Conservation (phyloP, 805 yeast genomes). For the Ogataea trehalophila region DNA sequence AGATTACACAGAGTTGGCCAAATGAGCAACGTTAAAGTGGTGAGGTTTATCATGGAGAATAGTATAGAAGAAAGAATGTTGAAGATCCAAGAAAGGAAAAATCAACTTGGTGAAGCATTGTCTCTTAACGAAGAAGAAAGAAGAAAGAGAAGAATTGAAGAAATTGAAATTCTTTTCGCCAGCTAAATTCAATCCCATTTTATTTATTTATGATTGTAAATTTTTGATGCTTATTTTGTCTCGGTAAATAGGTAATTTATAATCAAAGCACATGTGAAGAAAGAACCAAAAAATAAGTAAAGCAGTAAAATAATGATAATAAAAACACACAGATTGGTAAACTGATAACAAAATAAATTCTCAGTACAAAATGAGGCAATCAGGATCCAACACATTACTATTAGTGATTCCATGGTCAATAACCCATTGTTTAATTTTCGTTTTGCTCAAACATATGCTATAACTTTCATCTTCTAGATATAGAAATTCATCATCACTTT, state of each 20-base stretch:
- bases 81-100: conserved; percentile 78
- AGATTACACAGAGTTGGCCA: conserved; percentile 92
- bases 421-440: conserved; percentile 26
- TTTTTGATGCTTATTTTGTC: not conserved
- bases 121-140: conserved; percentile 74
- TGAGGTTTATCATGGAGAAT: conserved; percentile 74
- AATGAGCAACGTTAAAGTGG: conserved; percentile 60
- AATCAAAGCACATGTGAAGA: not conserved
- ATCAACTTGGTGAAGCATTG: conserved; percentile 74
- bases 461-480: conserved; percentile 22
- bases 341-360: not conserved
- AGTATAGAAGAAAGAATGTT: conserved; percentile 89
- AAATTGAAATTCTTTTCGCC: conserved; percentile 62
- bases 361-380: conserved; percentile 23
- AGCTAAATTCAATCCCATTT: conserved; percentile 19
- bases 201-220: not conserved
- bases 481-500: conserved; percentile 13
- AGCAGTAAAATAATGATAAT: no score
- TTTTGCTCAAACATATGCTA: conserved; percentile 20
- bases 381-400: conserved; percentile 13
- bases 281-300: not conserved
- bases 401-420: conserved; percentile 18
- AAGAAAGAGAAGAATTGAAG: conserved; percentile 64
- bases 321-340: no score
- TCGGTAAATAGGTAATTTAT: not conserved